Percentiles rank a stretch among this genome's conserved stretches.
phyloP scores from a whole-genome alignment of 148 eudicot species.

The Rhododendron kiyosumense region DNA sequence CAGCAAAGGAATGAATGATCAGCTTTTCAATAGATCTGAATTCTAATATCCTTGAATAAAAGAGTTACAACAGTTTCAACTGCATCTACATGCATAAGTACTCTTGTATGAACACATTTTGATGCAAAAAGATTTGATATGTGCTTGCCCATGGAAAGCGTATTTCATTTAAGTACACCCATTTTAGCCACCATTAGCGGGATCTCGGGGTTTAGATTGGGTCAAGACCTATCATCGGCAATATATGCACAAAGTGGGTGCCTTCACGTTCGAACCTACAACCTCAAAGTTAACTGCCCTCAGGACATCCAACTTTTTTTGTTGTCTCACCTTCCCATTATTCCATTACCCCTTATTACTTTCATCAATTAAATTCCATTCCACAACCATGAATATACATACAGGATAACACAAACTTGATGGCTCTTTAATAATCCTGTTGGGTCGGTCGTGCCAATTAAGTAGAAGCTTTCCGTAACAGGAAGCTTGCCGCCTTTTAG shows the following conservation, averaged over 20 bases:
- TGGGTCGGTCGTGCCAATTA: constrained; percentile 97
- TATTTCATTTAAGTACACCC: background rate
- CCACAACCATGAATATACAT: constrained; percentile 19
- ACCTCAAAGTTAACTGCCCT: background rate
- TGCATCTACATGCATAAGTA: background rate
- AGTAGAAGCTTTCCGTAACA: constrained; percentile 51
- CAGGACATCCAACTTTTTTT: background rate
- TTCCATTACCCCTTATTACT: background rate
- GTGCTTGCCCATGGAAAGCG: background rate
- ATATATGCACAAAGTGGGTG: background rate
- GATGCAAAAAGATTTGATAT: background rate
- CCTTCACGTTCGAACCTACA: background rate
- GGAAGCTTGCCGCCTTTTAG: constrained; percentile 65
- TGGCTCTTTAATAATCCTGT: constrained; percentile 44
- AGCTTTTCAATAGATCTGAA: too few species aligned
- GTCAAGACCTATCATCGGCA: background rate
- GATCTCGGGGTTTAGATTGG: background rate
- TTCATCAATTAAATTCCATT: background rate
- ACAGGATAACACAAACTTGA: constrained; percentile 85
- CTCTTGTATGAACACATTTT: background rate
- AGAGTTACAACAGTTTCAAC: background rate
- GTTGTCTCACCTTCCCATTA: background rate
- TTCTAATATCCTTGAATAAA: background rate
- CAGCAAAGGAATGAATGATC: background rate
- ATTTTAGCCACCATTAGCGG: background rate